Evolutionary conservation across 495 filamentous ascomycete species (phyloP), one percentile per base, ranked within the genome.

Genomic region (Aspergillus ostianus): DNA sequence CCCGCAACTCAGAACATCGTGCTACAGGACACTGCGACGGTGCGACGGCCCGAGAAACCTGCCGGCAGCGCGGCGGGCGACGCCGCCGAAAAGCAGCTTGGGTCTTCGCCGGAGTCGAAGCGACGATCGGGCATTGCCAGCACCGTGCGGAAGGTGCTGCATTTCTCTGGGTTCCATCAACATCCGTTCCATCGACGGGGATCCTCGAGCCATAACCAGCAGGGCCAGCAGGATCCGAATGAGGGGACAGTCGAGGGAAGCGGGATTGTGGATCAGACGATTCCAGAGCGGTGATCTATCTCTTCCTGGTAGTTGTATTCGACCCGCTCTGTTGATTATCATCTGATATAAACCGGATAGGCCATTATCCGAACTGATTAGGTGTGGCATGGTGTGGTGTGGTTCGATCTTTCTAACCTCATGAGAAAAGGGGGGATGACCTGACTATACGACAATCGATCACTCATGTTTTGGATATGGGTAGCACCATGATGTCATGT

Each of bases 111-210:
- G 4, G 68, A 68, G 53, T 64, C 67, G 19, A 69, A 70, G 32
- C 64, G 70, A 17, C 69, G 71, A n/a, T 72, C 72, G 10, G 73
- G 75, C 7, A 75, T 78, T 44, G 76, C 74, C 13, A 78, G 65
- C 46, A 73, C 77, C 6, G 76, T 80, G 56, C 72, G 73, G 29
- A 80, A 79, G 55, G 77, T 80, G 0, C 64, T 80, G 47, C 72
- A 77, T 27, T 73, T 78, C 30, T 69, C 67, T 10, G 70, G 70
- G 17, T 63, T 68, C 26, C 68, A 70, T 61, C 58, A 59, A 19
- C 74, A 80, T 53, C 70, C 77, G 0, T 78, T 80, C 55, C 77
- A 80, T 64, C 70, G 76, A 5, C 71, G 76, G 10, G 67, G 72
- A 1, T 73, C 74, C 0, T 72, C 72, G 0, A 71, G 61, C 45